Evolutionary conservation across 2,329 filamentous ascomycete genomes (phyloP), one percentile per base, ranked within the genome.

Genomic region (Fusarium annulatum): DNA sequence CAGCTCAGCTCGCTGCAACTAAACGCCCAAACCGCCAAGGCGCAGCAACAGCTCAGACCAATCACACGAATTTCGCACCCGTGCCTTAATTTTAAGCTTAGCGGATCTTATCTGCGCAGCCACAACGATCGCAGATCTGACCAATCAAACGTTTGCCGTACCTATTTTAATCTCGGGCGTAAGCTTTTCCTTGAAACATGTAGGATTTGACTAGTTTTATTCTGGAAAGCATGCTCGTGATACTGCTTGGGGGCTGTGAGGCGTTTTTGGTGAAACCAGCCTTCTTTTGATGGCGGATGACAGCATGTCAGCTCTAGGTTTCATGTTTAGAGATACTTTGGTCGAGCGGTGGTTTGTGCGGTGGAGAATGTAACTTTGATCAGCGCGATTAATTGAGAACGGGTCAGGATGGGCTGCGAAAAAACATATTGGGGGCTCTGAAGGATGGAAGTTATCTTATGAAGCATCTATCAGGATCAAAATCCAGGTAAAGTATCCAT

Each of bases 71-170:
- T 51, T 51, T 28, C 42, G 42, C 23, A 36, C 33, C 51, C 4
- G 23, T 11, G 23, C 42, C 42, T 49, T 58, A 36, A 49, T 58
- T 55, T 58, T 58, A 58, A 58, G 56, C 56, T 58, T 58, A 36
- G 56, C 55, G 41, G 55, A 58, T 36, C 55, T 58, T 36, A 49
- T 26, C 41, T 34, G 39, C 41, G 26, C 12, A 26, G 55, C 28
- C 55, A 41, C 34, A 30, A 30, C 23, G 36, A 55, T 55, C 15
- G 19, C 1, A 51, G 56, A 51, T 51, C 23, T 58, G 23, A n/a
- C 56, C 56, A 58, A 38, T 51, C 5, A 23, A 2, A 19, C 14
- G 8, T 14, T 18, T 16, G 19, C 15, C 7, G 30, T 21, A 14
- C 39, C 30, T 46, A 33, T 57, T 57, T 57, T 48, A 28, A 51